Base-by-base conservation (phyloP, 495 filamentous ascomycete species). In the Barbatosphaeria neglecta region DNA sequence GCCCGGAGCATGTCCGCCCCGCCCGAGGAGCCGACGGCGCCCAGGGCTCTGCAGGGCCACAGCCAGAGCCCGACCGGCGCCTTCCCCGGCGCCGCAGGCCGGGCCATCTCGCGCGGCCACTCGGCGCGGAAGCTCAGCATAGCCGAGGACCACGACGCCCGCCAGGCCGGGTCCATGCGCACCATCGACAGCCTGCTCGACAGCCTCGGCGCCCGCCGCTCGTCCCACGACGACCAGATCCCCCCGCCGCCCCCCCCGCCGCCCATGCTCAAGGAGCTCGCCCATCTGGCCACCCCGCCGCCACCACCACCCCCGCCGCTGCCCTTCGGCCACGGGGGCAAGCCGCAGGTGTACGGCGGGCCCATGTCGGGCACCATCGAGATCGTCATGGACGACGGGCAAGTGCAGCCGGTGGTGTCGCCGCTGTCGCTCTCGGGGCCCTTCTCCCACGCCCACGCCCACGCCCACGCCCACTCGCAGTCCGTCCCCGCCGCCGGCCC, bases 251-350 rank as follows among this genome's bases (percentile, higher is more conserved):
- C 74, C 2, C 71, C 70, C 0, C 65, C 65, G 7, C 64, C 64
- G 25, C 81, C 83, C 10, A 75, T 94, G 24, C 70, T 95, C 33
- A 80, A 81, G 43, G 84, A 95, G 52, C 76, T 94, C n/a, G 84
- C 88, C 57, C 88, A 95, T 63, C 75, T 95, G 8, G 80, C 81
- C 22, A 69, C 56, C 15, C 78, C 78, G 4, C 78, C 82, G 3
- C 82, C 81, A 4, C 82, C 81, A 0, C 82, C 82, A 10, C 81
- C 84, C 3, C 81, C 81, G 1, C 84, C 75, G 1, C 47, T 73
- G 5, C 65, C 68, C 2, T 53, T 59, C n/a, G 18, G 47, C 8
- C 49, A 22, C 20, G 59, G 56, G 1, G 20, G 35, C 16, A 56
- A 51, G 37, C 58, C 66, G 13, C 59, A 56, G 13, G 59, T 68